Percentiles rank a stretch among this genome's conserved stretches.
These are phyloP conservation scores for Trichomonas gallinae DNA, from an alignment of 208 protist species.

Conservation along the genomic window DNA sequence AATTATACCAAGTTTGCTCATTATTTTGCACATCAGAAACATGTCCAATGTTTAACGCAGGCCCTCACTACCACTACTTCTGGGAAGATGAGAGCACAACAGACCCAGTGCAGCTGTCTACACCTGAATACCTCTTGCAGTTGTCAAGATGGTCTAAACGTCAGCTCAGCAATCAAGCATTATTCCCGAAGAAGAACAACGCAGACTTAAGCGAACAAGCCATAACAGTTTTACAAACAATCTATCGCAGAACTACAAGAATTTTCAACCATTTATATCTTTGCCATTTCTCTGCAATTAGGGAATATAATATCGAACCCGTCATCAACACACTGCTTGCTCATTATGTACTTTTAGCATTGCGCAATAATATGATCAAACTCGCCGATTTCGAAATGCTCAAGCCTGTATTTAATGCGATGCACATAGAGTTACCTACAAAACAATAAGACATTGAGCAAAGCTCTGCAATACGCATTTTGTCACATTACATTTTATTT, in stretches of 20 bases:
- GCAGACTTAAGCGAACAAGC: neutral
- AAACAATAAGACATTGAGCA: too few species aligned
- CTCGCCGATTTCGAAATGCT: neutral
- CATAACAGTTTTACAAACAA: neutral
- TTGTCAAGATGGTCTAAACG: neutral
- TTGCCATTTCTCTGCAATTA: neutral
- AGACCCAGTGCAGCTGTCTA: neutral
- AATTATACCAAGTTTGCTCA: neutral
- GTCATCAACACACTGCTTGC: neutral
- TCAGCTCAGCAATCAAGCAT: neutral
- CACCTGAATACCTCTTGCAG: neutral
- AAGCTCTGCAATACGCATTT: too few species aligned
- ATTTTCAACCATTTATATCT: neutral
- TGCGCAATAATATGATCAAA: neutral
- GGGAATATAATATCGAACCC: neutral
- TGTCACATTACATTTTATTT: too few species aligned
- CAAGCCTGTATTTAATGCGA: neutral
- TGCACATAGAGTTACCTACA: neutral
- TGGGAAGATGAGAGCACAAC: neutral
- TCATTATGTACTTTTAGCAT: neutral
- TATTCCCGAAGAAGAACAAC: neutral
- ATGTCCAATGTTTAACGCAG: neutral
- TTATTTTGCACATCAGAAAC: neutral
- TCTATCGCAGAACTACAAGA: neutral
- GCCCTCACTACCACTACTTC: neutral